phyloP scores from a whole-genome alignment of 257 asterid genomes.

The Capsicum rhomboideum region DNA sequence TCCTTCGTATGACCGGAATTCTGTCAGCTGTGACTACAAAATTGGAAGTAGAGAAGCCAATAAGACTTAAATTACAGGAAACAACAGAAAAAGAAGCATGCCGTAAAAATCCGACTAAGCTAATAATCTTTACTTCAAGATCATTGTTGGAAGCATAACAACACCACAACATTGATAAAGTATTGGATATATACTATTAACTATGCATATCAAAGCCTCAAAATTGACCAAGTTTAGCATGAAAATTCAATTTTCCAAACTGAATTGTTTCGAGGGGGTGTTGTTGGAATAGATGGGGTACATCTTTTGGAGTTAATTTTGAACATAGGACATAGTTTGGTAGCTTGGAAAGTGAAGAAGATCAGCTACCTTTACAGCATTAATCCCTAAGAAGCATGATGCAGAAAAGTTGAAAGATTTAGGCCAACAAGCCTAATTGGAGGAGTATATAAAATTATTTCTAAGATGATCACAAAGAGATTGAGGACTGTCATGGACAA shows the following conservation, averaged over 20 bases:
- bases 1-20: slow-evolving; percentile 88
- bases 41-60: not conserved
- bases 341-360: not conserved
- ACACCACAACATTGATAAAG: no score
- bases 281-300: not conserved
- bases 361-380: not conserved
- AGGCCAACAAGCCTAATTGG: no score
- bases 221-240: not conserved
- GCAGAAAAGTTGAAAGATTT: no score
- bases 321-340: not conserved
- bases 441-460: no score
- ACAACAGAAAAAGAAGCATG: not conserved
- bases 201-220: not conserved
- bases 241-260: not conserved
- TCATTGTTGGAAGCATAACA: no score
- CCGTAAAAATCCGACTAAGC: no score
- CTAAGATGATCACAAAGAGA: no score
- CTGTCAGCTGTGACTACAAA: slow-evolving; percentile 71
- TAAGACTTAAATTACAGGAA: not conserved
- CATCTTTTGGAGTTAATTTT: not conserved
- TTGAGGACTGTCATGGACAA: no score
- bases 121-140: no score
- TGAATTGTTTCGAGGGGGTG: not conserved
- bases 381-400: no score
- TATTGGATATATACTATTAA: not conserved